Evolutionary conservation across 225 moss, liverwort and hornwort species (phyloP).

Genomic region (Takakia lepidozioides): DNA sequence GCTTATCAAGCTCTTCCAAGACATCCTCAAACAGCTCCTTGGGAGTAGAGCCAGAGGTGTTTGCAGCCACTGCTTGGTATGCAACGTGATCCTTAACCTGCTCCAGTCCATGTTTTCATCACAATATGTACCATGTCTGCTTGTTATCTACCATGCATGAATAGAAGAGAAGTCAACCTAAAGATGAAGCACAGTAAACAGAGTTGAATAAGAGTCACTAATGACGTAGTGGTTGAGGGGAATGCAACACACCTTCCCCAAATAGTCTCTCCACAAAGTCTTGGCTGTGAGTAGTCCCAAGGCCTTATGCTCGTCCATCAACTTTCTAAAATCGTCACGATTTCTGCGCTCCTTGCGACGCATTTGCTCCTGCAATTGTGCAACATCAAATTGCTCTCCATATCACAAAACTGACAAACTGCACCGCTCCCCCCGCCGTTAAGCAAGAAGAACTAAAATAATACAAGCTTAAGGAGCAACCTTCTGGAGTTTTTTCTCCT

Average conservation of each 20-base stretch:
- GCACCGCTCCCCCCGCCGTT: too few species aligned
- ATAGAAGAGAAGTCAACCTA: too few species aligned
- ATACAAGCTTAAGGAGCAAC: conserved; percentile 12
- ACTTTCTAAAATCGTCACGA: conserved; percentile 87
- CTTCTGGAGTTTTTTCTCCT: conserved; percentile 91
- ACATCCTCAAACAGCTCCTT: conserved; percentile 98
- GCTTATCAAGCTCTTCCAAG: conserved; percentile 88
- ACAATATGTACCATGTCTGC: too few species aligned
- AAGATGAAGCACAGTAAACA: too few species aligned
- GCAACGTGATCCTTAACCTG: conserved; percentile 82
- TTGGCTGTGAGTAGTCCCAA: conserved; percentile 73
- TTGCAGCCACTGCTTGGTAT: conserved; percentile 85
- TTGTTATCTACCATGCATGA: too few species aligned
- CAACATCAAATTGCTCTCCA: too few species aligned
- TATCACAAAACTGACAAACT: too few species aligned
- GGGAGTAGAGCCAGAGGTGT: conserved; percentile 91
- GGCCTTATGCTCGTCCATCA: conserved; percentile 90
- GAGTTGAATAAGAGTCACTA: too few species aligned
- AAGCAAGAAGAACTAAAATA: too few species aligned
- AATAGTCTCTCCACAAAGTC: conserved; percentile 85
- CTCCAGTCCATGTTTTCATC: too few species aligned
- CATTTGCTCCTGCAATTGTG: conserved; percentile 68
- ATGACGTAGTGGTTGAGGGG: too few species aligned
- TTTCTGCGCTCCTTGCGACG: conserved; percentile 94
- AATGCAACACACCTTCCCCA: conserved; percentile 71